These are phyloP conservation scores for Diplocarpon rosae DNA, from an alignment of 2,329 filamentous ascomycete species.

Conservation along the genomic window DNA sequence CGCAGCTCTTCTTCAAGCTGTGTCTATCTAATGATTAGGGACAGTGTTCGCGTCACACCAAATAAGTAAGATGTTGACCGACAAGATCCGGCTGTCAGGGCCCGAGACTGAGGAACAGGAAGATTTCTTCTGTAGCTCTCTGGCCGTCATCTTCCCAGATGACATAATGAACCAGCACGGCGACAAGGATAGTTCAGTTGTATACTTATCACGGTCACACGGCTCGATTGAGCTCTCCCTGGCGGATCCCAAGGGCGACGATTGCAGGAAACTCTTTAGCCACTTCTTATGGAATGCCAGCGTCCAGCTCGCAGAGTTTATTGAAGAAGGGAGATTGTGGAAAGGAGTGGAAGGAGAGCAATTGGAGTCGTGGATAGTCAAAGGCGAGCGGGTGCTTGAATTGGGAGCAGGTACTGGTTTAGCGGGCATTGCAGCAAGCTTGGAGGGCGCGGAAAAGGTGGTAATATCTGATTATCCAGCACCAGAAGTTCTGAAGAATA, in stretches of 20 bases:
- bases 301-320: slow-evolving; percentile 42
- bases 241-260: slow-evolving; percentile 37
- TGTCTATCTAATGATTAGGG: too few species aligned
- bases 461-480: slow-evolving; percentile 60
- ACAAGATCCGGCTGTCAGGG: slow-evolving; percentile 33
- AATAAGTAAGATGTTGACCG: slow-evolving; percentile 34
- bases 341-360: background rate
- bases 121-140: slow-evolving; percentile 47
- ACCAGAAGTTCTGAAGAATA: slow-evolving; percentile 44
- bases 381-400: slow-evolving; percentile 39
- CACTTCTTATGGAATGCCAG: slow-evolving; percentile 66
- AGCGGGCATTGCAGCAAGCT: slow-evolving; percentile 38
- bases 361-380: slow-evolving; percentile 9
- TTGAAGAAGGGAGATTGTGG: slow-evolving; percentile 32
- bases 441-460: slow-evolving; percentile 39
- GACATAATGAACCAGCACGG: slow-evolving; percentile 56
- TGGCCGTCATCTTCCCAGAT: slow-evolving; percentile 57
- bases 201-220: slow-evolving; percentile 43
- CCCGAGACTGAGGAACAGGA: slow-evolving; percentile 36
- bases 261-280: slow-evolving; percentile 50
- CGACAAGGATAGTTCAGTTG: slow-evolving; percentile 42
- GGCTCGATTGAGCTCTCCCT: slow-evolving; percentile 20
- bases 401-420: slow-evolving; percentile 55
- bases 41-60: too few species aligned
- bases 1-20: too few species aligned